Base-by-base conservation (phyloP, 768 basidiomycete species). In the Lactifluus subvellereus region DNA sequence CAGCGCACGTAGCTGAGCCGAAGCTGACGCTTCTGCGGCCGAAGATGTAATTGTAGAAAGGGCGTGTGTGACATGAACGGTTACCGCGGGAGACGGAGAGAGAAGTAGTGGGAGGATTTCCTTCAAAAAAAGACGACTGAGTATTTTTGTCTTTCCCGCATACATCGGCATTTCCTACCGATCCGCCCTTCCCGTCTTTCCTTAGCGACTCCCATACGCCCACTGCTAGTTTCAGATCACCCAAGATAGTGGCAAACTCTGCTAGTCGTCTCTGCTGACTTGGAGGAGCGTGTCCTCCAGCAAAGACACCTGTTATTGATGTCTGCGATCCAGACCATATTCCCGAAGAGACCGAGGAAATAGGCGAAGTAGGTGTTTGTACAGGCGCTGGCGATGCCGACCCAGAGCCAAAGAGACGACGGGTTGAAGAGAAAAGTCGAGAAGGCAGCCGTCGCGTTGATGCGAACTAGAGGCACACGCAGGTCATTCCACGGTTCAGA, bases 171-270 rank as follows among this genome's bases (percentile, higher is more conserved):
- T 59, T 18, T 78, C 85, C 66, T 74, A 95, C 93, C 33, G 88
- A 89, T 48, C 95, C 95, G 40, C 87, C 86, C 71, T 91, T 94
- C 48, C 83, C 83, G 63, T 98, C 95, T 71, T 94, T 94, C 54
- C 91, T 79, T 38, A 94, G 71, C 4, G 86, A 78, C 71, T 98
- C 97, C 89, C 95, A 98, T 3, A 94, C 84, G 8, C 76, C 75
- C 3, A 82, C 77, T 0, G 95, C 96, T 37, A 95, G 79, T 68
- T 91, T 93, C 72, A 86, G 85, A 74, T 99, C 97, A 3, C 94
- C 89, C 2, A 98, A 75, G 62, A 95, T 84, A 20, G 97, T 97
- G 9, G 93, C 87, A 75, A 98, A 95, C 73, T 99, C 97, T 10
- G 94, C 97, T 4, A 98, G 77, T n/a, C 96, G 85, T 50, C 94